These are phyloP conservation scores for Candida glucosophila DNA, from an alignment of 1,139 yeast species.

Conservation along the genomic window DNA sequence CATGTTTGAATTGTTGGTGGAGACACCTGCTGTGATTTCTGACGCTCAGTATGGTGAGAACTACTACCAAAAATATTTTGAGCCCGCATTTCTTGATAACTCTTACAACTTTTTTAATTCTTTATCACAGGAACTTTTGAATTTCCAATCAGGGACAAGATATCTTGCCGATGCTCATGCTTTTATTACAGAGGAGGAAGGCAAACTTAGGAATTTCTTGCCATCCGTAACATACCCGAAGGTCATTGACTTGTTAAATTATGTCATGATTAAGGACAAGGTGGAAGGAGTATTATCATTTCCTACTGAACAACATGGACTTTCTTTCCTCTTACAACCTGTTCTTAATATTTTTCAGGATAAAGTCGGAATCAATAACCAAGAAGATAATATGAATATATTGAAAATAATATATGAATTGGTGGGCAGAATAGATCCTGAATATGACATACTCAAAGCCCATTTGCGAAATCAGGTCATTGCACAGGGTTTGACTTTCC, in stretches of 20 bases:
- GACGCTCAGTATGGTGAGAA: constrained; percentile 36
- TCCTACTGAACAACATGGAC: constrained; percentile 44
- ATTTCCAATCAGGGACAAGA: constrained; percentile 34
- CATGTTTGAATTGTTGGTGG: constrained; percentile 56
- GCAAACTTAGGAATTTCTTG: constrained; percentile 44
- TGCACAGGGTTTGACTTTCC: constrained; percentile 25
- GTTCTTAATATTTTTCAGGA: constrained; percentile 14
- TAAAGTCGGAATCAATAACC: constrained; percentile 3
- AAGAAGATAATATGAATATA: constrained; percentile 11
- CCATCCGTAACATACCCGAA: constrained; percentile 49
- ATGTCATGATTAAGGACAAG: constrained; percentile 53
- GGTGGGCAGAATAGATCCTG: constrained; percentile 45
- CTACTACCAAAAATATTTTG: constrained; percentile 59
- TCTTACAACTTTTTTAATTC: constrained; percentile 49
- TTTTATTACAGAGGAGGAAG: constrained; percentile 51
- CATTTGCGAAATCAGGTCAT: constrained; percentile 43
- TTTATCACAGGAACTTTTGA: constrained; percentile 35
- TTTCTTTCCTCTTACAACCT: constrained; percentile 45
- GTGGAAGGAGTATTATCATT: constrained; percentile 40
- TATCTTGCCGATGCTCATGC: constrained; percentile 47
- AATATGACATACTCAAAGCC: constrained; percentile 39
- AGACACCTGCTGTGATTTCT: constrained; percentile 26
- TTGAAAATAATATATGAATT: constrained; percentile 43
- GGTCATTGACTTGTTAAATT: constrained; percentile 48
- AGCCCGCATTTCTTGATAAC: constrained; percentile 49